phyloP scores from a whole-genome alignment of 2,329 filamentous ascomycete genomes.

The Aureobasidium melanogenum region DNA sequence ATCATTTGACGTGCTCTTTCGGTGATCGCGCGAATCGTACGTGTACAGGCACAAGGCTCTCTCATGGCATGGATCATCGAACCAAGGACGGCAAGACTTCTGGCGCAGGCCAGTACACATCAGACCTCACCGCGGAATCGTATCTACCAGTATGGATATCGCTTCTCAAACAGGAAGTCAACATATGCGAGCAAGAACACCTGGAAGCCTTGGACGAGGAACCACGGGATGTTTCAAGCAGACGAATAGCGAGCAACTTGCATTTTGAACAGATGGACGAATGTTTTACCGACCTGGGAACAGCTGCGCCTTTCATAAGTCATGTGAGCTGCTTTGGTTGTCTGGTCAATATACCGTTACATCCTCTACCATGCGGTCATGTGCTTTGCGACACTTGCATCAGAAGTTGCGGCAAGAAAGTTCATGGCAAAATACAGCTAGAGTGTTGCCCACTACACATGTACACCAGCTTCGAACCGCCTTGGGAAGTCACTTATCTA shows the following conservation, averaged over 20 bases:
- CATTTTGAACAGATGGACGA: not conserved
- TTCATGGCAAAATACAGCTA: constrained; percentile 21
- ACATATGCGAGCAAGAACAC: not conserved
- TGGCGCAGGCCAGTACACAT: not conserved
- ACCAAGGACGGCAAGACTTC: not conserved
- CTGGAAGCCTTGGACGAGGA: not conserved
- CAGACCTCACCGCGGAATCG: not conserved
- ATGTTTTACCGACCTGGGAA: not conserved
- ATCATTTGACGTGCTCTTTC: constrained; percentile 16
- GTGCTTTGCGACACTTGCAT: constrained; percentile 37
- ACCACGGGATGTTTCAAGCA: not conserved
- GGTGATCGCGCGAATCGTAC: not conserved
- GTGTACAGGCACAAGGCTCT: not conserved
- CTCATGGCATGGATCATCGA: not conserved
- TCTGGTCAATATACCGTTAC: constrained; percentile 34
- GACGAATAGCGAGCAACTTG: not conserved
- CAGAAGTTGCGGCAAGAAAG: constrained; percentile 22
- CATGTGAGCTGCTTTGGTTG: constrained; percentile 41
- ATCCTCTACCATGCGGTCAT: constrained; percentile 38
- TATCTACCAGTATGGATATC: not conserved
- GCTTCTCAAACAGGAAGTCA: not conserved
- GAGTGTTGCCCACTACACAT: constrained; percentile 28
- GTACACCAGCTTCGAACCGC: constrained; percentile 9
- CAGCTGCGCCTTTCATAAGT: constrained; percentile 28
- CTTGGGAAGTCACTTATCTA: constrained; percentile 24